A percentile compares a stretch with the other conserved stretches of the same genome.
Conservation (phyloP, 2,329 filamentous ascomycete species). For the Capronia epimyces region DNA sequence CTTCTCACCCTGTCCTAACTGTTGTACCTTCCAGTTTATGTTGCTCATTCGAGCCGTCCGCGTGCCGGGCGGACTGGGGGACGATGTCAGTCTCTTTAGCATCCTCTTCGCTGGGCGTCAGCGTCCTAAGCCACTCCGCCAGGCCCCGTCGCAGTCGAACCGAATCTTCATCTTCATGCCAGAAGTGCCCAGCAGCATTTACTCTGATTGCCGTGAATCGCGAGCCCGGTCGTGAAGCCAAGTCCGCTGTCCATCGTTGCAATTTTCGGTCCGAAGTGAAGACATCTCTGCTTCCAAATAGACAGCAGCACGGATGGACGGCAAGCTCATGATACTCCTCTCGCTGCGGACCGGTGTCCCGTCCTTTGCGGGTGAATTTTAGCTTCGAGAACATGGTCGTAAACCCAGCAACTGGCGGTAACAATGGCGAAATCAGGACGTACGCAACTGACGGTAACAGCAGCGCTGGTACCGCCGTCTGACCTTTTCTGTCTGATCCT, state of each 20-base stretch:
- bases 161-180: slow-evolving; percentile 17
- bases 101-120: not conserved
- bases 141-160: slow-evolving; percentile 15
- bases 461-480: slow-evolving; percentile 12
- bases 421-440: slow-evolving; percentile 63
- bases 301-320: slow-evolving; percentile 31
- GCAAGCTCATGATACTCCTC: slow-evolving; percentile 31
- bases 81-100: not conserved
- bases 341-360: slow-evolving; percentile 54
- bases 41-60: too few species aligned
- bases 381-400: slow-evolving; percentile 55
- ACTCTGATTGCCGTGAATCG: slow-evolving; percentile 36
- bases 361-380: slow-evolving; percentile 35
- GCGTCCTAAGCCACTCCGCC: slow-evolving; percentile 12
- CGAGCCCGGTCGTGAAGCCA: slow-evolving; percentile 44
- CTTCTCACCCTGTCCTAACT: not conserved
- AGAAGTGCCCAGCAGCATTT: slow-evolving; percentile 23
- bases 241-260: slow-evolving; percentile 57
- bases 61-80: too few species aligned
- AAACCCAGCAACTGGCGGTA: slow-evolving; percentile 52
- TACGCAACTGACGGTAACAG: slow-evolving; percentile 36
- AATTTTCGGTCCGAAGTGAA: slow-evolving; percentile 65
- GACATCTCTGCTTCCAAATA: slow-evolving; percentile 70
- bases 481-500: not conserved
- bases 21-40: too few species aligned